Evolutionary conservation across 768 basidiomycete genomes (phyloP), one percentile per base, ranked within the genome.

Genomic region (Naganishia antarctica): DNA sequence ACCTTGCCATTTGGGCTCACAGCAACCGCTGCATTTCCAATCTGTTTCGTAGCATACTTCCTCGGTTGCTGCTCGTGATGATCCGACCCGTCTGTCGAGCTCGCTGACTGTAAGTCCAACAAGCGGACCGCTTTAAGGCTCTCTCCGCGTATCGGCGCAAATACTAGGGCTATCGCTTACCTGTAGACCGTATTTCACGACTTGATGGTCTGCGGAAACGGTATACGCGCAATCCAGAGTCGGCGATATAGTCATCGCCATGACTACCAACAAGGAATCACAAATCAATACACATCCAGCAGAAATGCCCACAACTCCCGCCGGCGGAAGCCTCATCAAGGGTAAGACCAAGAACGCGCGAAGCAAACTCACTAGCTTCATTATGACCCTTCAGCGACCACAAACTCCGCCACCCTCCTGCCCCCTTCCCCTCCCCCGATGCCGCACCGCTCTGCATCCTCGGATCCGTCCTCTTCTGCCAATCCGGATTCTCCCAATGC

Each of bases 181-280:
- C 25, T 64, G 50, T 8, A 79, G 63, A 60, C 66, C 64, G 45
- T 74, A 76, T 26, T 71, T 72, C 15, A 68, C 70, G 21, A 79
- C 37, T 28, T 72, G 66, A 67, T 93, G 86, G 74, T 96, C 91
- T 0, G 88, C 91, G 5, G 92, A 94, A 4, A 91, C 87, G 0
- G 89, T 86, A 63, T 91, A 73, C 4, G 87, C 90, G 63, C 87
- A 81, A 26, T 76, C 72, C 47, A 82, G 80, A 66, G 83, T 81
- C 23, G 75, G 78, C 7, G 87, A 84, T 0, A 91, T 85, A 0
- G 84, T 77, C 87, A 91, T 88, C 3, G 87, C 87, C 90, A 94
- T 92, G 59, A 93, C 91, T 89, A 37, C 26, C 23, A 18, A 37
- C 11, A 31, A 12, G 16, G 1, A 50, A 34, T 43, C 51, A 29